Conservation (phyloP, 2,329 filamentous ascomycete genomes). For the Cladobotryum protrusum region DNA sequence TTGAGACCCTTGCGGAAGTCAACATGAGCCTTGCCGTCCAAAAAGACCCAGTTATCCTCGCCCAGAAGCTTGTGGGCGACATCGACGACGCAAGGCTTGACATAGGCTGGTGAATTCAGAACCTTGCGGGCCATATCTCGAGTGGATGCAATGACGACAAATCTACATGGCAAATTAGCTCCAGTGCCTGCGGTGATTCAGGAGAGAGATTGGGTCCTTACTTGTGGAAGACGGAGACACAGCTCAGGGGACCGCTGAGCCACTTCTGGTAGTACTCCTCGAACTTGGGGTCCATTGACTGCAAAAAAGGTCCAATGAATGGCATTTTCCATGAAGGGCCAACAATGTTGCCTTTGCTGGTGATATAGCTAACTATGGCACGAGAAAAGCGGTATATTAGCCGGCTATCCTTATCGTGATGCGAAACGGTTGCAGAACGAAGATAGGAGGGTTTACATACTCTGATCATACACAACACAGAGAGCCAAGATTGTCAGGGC, state of each 20-base stretch:
- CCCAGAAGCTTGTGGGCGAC: conserved; percentile 89
- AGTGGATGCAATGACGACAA: conserved; percentile 92
- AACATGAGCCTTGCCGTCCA: conserved; percentile 90
- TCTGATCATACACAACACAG: conserved; percentile 80
- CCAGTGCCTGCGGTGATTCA: not conserved
- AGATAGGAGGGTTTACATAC: conserved; percentile 47
- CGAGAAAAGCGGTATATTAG: conserved; percentile 4
- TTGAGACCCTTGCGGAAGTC: conserved; percentile 98
- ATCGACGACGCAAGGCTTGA: conserved; percentile 96
- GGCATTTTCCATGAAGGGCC: conserved; percentile 72
- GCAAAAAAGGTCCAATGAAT: conserved; percentile 91
- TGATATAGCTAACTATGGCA: conserved; percentile 62
- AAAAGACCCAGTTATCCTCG: conserved; percentile 90
- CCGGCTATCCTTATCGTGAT: not conserved
- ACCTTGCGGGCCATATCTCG: conserved; percentile 95
- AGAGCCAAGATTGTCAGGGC: conserved; percentile 63
- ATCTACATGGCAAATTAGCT: conserved; percentile 45
- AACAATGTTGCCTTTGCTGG: conserved; percentile 68
- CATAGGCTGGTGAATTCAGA: conserved; percentile 86
- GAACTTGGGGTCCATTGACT: conserved; percentile 89
- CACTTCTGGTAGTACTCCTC: conserved; percentile 88
- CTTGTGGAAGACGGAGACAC: conserved; percentile 99
- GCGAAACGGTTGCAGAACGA: not conserved
- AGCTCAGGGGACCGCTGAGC: conserved; percentile 85
- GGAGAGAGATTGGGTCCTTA: conserved; percentile 37